Base-by-base conservation (phyloP, 139 green algal species). In the Eudorina sp. region DNA sequence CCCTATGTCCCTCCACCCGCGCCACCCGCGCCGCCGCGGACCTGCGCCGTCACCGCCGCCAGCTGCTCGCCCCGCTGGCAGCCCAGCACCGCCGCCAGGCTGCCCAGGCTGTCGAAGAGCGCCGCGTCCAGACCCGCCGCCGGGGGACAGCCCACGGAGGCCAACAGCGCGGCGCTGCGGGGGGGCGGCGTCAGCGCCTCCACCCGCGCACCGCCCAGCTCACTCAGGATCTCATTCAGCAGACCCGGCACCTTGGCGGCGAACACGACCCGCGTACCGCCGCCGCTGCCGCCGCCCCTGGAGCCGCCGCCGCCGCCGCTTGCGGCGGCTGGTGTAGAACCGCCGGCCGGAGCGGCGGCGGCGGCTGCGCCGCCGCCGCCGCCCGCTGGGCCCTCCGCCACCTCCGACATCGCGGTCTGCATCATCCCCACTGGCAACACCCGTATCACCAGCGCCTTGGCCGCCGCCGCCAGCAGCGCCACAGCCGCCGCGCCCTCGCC, bases 41-140 rank as follows among this genome's bases (percentile, higher is more conserved):
- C 76, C 76, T 84, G 51, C 31, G 70, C 19, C 19, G 34, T 38
- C 19, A 41, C 76, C 51, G 76, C 76, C 53, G 76, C 76, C 76
- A 84, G 51, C 34, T 84, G 76, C 19, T 34, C 21, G 14, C 23
- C 43, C 14, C 76, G 51, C 14, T 34, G 51, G 51, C 51, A 70
- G 51, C 51, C 18, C 51, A 51, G 11, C 51, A 84, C 9, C 36
- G 51, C 76, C 31, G 76, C 51, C 34, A 84, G 53, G 53, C 31
- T 40, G 34, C 51, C 21, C 51, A 84, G 8, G 31, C 43, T 36
- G 76, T 84, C 76, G 27, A 27, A 58, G 31, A 84, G 3, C 16
- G 76, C 76, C 34, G 76, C 76, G 38, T 68, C 74, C 74, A 34
- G 3, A 4, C 72, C 69, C 69, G 69, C 69, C 69, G 9, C 16